Conservation (phyloP, 768 basidiomycete species). For the Strobilomyces echinocephalus region DNA sequence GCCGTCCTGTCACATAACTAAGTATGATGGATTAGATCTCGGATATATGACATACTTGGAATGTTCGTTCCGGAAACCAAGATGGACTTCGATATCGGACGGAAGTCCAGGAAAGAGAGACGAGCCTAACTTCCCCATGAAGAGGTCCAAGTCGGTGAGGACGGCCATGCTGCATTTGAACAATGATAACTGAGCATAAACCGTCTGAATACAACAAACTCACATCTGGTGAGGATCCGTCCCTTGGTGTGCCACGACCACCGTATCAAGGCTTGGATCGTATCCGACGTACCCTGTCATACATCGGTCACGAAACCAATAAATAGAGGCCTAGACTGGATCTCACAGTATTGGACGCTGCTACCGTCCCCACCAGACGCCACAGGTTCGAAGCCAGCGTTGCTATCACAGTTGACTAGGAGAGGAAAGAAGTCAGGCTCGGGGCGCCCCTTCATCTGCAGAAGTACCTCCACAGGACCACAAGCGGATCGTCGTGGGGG, state of each 20-base stretch:
- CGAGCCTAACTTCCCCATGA: constrained; percentile 29
- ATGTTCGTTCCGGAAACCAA: constrained; percentile 43
- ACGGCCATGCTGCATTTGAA: constrained; percentile 14
- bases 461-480: constrained; percentile 51
- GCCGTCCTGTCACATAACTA: constrained; percentile 39
- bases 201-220: constrained; percentile 40
- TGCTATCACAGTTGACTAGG: constrained; percentile 44
- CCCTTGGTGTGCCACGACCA: constrained; percentile 38
- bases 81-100: constrained; percentile 38
- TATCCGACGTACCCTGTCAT: constrained; percentile 49
- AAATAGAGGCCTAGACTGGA: not conserved
- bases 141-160: constrained; percentile 38
- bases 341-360: constrained; percentile 42
- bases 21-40: not conserved
- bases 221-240: constrained; percentile 28
- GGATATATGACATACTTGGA: constrained; percentile 31
- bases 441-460: not conserved
- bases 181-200: not conserved
- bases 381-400: constrained; percentile 42
- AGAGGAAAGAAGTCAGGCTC: not conserved
- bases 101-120: constrained; percentile 44
- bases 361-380: constrained; percentile 46
- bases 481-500: constrained; percentile 31
- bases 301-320: not conserved
- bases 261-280: constrained; percentile 34